A percentile compares a stretch with the other conserved stretches of the same genome.
These are phyloP conservation scores for Aegilops umbellulata DNA, from an alignment of 176 grass and related monocot species.

Conservation along the genomic window DNA sequence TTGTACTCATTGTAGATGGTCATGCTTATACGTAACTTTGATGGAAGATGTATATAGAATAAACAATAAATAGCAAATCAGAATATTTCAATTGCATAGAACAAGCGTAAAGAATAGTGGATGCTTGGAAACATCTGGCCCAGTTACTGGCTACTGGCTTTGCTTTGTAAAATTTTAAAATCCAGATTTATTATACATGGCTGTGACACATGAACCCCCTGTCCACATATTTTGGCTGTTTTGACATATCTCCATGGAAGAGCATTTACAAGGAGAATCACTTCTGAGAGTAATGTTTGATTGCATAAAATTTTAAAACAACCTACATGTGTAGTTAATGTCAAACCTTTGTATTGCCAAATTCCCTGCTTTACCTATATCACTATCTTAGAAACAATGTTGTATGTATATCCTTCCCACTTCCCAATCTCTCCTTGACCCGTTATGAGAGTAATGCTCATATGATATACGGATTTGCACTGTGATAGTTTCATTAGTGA, in stretches of 20 bases:
- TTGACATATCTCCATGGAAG: not conserved
- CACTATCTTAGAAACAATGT: not conserved
- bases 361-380: not conserved
- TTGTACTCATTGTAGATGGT: not conserved
- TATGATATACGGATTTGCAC: not conserved
- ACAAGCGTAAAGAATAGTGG: not conserved
- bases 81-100: not conserved
- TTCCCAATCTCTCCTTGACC: not conserved
- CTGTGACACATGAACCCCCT: not conserved
- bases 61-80: not conserved
- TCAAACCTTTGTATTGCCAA: not conserved
- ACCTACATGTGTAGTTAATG: not conserved
- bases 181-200: not conserved
- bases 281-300: not conserved
- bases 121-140: not conserved
- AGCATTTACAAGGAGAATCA: not conserved
- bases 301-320: not conserved
- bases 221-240: not conserved
- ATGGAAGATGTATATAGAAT: not conserved
- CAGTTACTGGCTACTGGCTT: not conserved
- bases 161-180: not conserved
- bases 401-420: not conserved
- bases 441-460: not conserved
- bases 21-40: not conserved
- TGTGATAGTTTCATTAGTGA: not conserved